These are phyloP conservation scores for Phialocephala sp. DNA, from an alignment of 2,329 filamentous ascomycete genomes.

Conservation along the genomic window DNA sequence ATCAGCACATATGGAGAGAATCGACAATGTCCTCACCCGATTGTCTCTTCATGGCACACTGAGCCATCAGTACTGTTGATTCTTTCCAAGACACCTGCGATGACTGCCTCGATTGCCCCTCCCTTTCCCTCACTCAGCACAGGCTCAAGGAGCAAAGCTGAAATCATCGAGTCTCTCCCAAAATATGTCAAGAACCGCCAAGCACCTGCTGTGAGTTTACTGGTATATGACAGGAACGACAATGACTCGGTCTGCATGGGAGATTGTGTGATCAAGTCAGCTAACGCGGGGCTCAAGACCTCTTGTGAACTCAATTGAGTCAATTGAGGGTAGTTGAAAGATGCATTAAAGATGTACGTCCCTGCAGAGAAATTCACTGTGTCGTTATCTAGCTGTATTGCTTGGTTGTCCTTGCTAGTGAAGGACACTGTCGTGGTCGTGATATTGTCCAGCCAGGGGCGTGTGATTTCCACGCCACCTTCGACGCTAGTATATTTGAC, in stretches of 20 bases:
- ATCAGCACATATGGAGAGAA: slow-evolving; percentile 12
- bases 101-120: slow-evolving; percentile 64
- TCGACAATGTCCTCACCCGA: slow-evolving; percentile 48
- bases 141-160: slow-evolving; percentile 61
- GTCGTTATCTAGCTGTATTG: slow-evolving; percentile 49
- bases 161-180: slow-evolving; percentile 68
- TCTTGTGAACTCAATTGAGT: slow-evolving; percentile 55
- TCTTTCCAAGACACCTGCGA: slow-evolving; percentile 64
- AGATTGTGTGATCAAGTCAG: slow-evolving; percentile 51
- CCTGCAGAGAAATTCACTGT: slow-evolving; percentile 57
- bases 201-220: slow-evolving; percentile 67
- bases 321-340: slow-evolving; percentile 67
- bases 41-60: slow-evolving; percentile 68
- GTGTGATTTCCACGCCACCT: slow-evolving; percentile 53
- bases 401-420: slow-evolving; percentile 41
- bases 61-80: slow-evolving; percentile 64
- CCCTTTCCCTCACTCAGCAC: slow-evolving; percentile 61
- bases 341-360: slow-evolving; percentile 62
- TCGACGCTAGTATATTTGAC: slow-evolving; percentile 49
- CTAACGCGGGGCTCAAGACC: slow-evolving; percentile 56
- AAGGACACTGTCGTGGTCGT: slow-evolving; percentile 62
- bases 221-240: slow-evolving; percentile 66
- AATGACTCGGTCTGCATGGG: slow-evolving; percentile 57
- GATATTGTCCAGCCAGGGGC: slow-evolving; percentile 66
- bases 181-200: slow-evolving; percentile 73